Conservation (phyloP, 2,329 filamentous ascomycete species). For the Colletotrichum sp. region DNA sequence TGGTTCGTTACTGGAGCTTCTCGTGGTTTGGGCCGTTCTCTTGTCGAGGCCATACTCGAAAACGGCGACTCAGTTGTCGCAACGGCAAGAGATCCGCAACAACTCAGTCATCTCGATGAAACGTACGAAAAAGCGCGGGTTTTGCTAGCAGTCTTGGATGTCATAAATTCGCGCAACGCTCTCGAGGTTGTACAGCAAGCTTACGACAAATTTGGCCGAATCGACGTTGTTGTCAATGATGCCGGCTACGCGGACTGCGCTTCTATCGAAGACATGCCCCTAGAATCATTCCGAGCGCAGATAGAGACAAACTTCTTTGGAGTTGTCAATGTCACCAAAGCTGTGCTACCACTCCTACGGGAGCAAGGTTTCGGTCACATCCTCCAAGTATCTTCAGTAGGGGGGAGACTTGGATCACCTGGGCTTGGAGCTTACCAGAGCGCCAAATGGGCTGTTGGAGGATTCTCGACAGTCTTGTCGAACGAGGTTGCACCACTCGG, state of each 20-base stretch:
- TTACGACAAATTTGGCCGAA: constrained; percentile 49
- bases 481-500: constrained; percentile 39
- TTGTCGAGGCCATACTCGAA: neutral
- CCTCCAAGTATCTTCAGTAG: constrained; percentile 44
- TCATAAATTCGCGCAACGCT: neutral
- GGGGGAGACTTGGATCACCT: constrained; percentile 33
- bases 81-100: neutral
- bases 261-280: constrained; percentile 56
- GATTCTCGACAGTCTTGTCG: constrained; percentile 39
- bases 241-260: constrained; percentile 61
- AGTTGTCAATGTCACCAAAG: constrained; percentile 47
- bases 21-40: neutral
- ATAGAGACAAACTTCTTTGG: constrained; percentile 67
- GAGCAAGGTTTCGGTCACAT: constrained; percentile 34
- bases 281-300: constrained; percentile 54
- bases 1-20: neutral
- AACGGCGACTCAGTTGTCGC: neutral
- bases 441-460: constrained; percentile 43
- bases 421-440: constrained; percentile 40
- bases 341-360: constrained; percentile 38
- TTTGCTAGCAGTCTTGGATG: neutral
- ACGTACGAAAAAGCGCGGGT: neutral
- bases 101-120: neutral
- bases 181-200: neutral
- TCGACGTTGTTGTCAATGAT: constrained; percentile 67